These are phyloP conservation scores for Euclidium syriacum DNA, from an alignment of 345 rosid genomes.

Conservation along the genomic window DNA sequence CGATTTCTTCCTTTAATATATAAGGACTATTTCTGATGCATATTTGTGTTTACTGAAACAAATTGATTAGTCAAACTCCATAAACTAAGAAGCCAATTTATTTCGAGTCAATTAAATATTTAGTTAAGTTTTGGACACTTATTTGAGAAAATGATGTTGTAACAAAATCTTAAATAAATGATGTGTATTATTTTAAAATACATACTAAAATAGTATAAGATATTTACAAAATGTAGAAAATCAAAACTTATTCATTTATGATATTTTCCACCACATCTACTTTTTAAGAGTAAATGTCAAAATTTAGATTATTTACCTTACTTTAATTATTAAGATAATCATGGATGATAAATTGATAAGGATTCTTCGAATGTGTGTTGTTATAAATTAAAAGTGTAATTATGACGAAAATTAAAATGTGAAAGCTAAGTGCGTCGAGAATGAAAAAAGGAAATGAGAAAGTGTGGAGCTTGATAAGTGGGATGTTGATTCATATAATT, in stretches of 20 bases:
- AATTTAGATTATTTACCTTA: too few species aligned
- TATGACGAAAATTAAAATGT: constrained; percentile 2
- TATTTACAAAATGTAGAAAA: too few species aligned
- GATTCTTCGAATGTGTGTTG: not conserved
- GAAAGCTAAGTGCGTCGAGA: constrained; percentile 2
- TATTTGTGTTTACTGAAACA: not conserved
- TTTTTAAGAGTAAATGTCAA: too few species aligned
- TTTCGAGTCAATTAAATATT: too few species aligned
- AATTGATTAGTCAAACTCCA: constrained; percentile 19
- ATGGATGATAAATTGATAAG: not conserved
- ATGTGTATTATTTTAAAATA: too few species aligned
- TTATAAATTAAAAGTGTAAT: not conserved
- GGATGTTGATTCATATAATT: constrained; percentile 35
- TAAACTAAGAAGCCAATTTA: not conserved
- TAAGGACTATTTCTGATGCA: not conserved
- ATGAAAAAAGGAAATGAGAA: constrained; percentile 2
- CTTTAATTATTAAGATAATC: not conserved
- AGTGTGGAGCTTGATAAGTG: constrained; percentile 31
- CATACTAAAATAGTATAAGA: too few species aligned
- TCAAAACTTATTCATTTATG: too few species aligned
- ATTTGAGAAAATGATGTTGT: too few species aligned
- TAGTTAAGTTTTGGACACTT: too few species aligned
- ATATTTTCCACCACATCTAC: too few species aligned
- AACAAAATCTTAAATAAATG: too few species aligned
- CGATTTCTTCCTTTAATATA: not conserved